A percentile compares a stretch with the other conserved stretches of the same genome.
phyloP scores from a whole-genome alignment of 805 yeast species.

The Scheffersomyces lignosus region DNA sequence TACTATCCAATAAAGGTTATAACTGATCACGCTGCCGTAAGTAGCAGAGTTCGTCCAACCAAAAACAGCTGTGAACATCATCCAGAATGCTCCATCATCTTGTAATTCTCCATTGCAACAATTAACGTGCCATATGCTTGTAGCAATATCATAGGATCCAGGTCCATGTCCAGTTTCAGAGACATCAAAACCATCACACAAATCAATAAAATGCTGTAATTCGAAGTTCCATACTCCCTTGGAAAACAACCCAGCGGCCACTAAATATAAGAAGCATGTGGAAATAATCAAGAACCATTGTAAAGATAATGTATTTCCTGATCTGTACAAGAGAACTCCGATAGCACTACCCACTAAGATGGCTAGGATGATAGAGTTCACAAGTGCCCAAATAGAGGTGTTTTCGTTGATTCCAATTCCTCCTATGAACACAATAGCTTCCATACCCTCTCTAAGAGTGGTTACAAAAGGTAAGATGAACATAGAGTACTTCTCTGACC shows the following conservation, averaged over 20 bases:
- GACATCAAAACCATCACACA: slow-evolving; percentile 80
- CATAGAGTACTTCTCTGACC: slow-evolving; percentile 61
- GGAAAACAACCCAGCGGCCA: slow-evolving; percentile 84
- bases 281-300: slow-evolving; percentile 72
- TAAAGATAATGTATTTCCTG: slow-evolving; percentile 77
- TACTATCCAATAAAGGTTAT: slow-evolving; percentile 67
- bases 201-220: slow-evolving; percentile 68
- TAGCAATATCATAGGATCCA: slow-evolving; percentile 80
- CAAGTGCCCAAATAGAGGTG: slow-evolving; percentile 40
- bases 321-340: slow-evolving; percentile 68
- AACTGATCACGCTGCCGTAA: slow-evolving; percentile 77
- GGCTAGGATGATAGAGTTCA: slow-evolving; percentile 63
- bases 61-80: slow-evolving; percentile 81
- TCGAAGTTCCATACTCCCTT: slow-evolving; percentile 92
- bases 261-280: slow-evolving; percentile 78
- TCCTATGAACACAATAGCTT: slow-evolving; percentile 88
- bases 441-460: slow-evolving; percentile 84
- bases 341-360: slow-evolving; percentile 57
- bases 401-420: slow-evolving; percentile 61
- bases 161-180: slow-evolving; percentile 91
- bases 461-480: slow-evolving; percentile 83
- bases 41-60: slow-evolving; percentile 97
- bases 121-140: slow-evolving; percentile 90
- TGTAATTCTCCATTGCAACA: slow-evolving; percentile 79
- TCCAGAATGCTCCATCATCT: slow-evolving; percentile 83